These are phyloP conservation scores for Crassisporium funariophilum DNA, from an alignment of 768 basidiomycete genomes.

Conservation along the genomic window DNA sequence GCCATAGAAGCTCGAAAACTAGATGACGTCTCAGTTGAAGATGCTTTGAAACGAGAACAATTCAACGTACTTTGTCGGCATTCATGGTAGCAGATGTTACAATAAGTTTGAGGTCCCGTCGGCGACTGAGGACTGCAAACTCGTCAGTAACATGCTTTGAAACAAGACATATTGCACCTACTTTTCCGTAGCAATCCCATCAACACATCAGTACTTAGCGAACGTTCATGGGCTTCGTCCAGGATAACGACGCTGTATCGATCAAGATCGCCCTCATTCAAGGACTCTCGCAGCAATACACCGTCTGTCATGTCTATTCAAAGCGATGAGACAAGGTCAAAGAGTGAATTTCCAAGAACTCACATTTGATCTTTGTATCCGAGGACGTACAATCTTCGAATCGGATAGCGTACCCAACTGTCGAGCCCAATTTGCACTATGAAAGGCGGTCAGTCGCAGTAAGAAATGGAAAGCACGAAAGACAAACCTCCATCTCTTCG, in stretches of 20 bases:
- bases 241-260: slow-evolving; percentile 96
- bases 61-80: slow-evolving; percentile 79
- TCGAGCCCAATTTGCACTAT: slow-evolving; percentile 85
- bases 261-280: slow-evolving; percentile 98
- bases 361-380: slow-evolving; percentile 97
- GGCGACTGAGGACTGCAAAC: slow-evolving; percentile 74
- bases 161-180: slow-evolving; percentile 37
- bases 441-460: slow-evolving; percentile 4
- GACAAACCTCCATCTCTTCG: slow-evolving; percentile 94
- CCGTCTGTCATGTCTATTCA: slow-evolving; percentile 95
- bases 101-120: slow-evolving; percentile 92
- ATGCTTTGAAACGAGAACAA: neutral
- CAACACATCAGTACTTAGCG: slow-evolving; percentile 94
- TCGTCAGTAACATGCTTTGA: neutral
- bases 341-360: slow-evolving; percentile 25
- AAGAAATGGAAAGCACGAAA: neutral
- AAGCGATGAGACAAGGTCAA: neutral
- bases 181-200: slow-evolving; percentile 97
- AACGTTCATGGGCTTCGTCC: slow-evolving; percentile 99
- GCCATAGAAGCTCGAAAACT: slow-evolving; percentile 97
- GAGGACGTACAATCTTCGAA: slow-evolving; percentile 97
- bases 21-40: neutral
- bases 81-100: slow-evolving; percentile 99
- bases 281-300: slow-evolving; percentile 94
- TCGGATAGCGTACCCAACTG: slow-evolving; percentile 96